These are phyloP conservation scores for Jamesozyma jinghongensis DNA, from an alignment of 805 yeast genomes.

Conservation along the genomic window DNA sequence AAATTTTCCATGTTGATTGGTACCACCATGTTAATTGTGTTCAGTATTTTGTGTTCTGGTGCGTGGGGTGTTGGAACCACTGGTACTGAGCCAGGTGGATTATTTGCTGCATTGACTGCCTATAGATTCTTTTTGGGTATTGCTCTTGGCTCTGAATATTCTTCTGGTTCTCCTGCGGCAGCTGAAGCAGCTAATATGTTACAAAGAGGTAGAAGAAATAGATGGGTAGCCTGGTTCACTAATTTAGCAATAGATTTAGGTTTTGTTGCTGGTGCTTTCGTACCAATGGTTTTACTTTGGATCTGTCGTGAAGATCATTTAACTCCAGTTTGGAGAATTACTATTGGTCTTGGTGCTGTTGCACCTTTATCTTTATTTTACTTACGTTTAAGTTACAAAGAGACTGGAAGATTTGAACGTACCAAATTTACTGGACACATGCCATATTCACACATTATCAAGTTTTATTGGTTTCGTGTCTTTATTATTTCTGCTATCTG, in stretches of 20 bases:
- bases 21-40: conserved; percentile 62
- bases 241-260: conserved; percentile 82
- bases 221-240: conserved; percentile 86
- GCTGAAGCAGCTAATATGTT: conserved; percentile 79
- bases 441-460: conserved; percentile 63
- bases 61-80: conserved; percentile 66
- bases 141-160: conserved; percentile 93
- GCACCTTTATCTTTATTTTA: conserved; percentile 74
- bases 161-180: conserved; percentile 87
- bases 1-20: conserved; percentile 77
- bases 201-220: conserved; percentile 76
- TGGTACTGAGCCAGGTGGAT: conserved; percentile 51
- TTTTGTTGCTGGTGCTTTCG: conserved; percentile 74
- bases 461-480: conserved; percentile 79
- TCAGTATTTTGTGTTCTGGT: conserved; percentile 72
- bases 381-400: conserved; percentile 66
- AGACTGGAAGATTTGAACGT: conserved; percentile 62
- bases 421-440: conserved; percentile 54
- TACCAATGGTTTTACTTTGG: conserved; percentile 79
- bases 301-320: conserved; percentile 65
- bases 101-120: conserved; percentile 74
- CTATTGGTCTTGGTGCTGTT: conserved; percentile 83
- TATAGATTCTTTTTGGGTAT: conserved; percentile 83
- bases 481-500: conserved; percentile 65
- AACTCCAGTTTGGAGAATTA: conserved; percentile 83